Evolutionary conservation across 2,329 filamentous ascomycete genomes (phyloP).

Genomic region (Colletotrichum salicis): DNA sequence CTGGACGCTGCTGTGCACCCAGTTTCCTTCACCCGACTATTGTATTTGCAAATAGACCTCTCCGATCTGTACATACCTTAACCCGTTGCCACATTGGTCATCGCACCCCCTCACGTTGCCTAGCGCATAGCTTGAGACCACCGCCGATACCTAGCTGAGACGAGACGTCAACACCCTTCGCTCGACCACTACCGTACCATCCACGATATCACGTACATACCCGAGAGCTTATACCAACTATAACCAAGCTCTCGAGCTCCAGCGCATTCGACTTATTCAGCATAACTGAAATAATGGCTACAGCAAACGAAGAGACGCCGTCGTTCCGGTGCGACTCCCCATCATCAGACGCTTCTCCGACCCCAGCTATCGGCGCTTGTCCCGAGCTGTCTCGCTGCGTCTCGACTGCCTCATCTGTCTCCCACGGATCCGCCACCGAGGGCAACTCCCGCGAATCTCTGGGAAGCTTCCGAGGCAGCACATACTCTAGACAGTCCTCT

Average conservation of each 20-base stretch:
- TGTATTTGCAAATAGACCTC: not conserved
- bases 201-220: not conserved
- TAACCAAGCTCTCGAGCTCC: not conserved
- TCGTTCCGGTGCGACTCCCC: conserved; percentile 68
- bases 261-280: conserved; percentile 5
- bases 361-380: conserved; percentile 69
- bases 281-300: conserved; percentile 43
- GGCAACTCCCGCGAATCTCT: conserved; percentile 63
- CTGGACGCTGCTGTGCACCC: conserved; percentile 33
- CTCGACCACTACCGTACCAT: not conserved
- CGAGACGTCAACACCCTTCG: conserved; percentile 14
- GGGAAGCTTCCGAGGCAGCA: conserved; percentile 66
- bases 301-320: conserved; percentile 45
- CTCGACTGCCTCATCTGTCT: conserved; percentile 70
- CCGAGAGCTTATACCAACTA: not conserved
- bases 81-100: conserved; percentile 12
- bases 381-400: conserved; percentile 71
- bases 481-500: conserved; percentile 73
- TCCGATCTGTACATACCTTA: not conserved
- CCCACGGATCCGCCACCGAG: conserved; percentile 63
- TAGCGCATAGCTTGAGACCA: conserved; percentile 12
- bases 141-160: conserved; percentile 11
- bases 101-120: conserved; percentile 9
- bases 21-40: not conserved
- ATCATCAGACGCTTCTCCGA: conserved; percentile 71